Evolutionary conservation across 2,329 filamentous ascomycete species (phyloP).

Genomic region (Niveomyces coronatus): DNA sequence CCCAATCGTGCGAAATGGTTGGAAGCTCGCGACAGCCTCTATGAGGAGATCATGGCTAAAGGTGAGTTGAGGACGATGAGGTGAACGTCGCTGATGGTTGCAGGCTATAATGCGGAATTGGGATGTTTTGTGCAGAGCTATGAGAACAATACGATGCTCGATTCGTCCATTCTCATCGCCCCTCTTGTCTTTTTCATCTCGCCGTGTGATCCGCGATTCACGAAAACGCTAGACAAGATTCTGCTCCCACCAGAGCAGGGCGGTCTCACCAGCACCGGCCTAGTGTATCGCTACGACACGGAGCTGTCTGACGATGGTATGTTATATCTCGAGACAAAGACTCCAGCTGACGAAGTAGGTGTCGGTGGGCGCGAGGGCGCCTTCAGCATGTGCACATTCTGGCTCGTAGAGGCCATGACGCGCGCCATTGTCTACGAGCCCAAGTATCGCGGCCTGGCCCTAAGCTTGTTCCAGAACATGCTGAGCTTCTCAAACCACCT

Average conservation of each 20-base stretch:
- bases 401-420: slow-evolving; percentile 70
- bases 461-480: slow-evolving; percentile 70
- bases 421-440: slow-evolving; percentile 54
- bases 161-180: slow-evolving; percentile 66
- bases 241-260: slow-evolving; percentile 63
- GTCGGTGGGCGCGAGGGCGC: slow-evolving; percentile 66
- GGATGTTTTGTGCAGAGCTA: slow-evolving; percentile 67
- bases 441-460: slow-evolving; percentile 51
- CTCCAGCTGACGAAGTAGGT: slow-evolving; percentile 31
- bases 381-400: slow-evolving; percentile 76
- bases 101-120: slow-evolving; percentile 60
- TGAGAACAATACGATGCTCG: slow-evolving; percentile 57
- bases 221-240: slow-evolving; percentile 62
- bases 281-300: slow-evolving; percentile 68
- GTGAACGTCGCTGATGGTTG: slow-evolving; percentile 5
- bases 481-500: slow-evolving; percentile 67
- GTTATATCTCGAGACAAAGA: slow-evolving; percentile 11
- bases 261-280: slow-evolving; percentile 61
- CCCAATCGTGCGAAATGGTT: slow-evolving; percentile 60
- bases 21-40: slow-evolving; percentile 54
- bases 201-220: slow-evolving; percentile 66
- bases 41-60: slow-evolving; percentile 69
- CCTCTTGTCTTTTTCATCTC: slow-evolving; percentile 72
- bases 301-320: slow-evolving; percentile 58
- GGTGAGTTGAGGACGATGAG: slow-evolving; percentile 23